Conservation (phyloP, 352 stramenopile species). For the Globisporangium radiosum region DNA sequence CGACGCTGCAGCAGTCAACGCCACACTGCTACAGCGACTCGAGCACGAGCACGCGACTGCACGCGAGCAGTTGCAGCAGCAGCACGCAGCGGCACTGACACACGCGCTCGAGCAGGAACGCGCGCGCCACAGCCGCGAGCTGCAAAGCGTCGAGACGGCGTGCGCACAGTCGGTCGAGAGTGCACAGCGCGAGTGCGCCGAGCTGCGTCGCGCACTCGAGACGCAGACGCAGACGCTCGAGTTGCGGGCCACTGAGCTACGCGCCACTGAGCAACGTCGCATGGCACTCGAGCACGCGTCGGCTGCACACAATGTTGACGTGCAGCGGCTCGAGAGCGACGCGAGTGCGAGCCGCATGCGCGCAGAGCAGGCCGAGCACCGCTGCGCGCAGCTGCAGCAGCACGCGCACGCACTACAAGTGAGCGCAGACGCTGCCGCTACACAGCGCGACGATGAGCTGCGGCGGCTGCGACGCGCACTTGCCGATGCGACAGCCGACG, state of each 20-base stretch:
- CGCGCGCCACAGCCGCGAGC: neutral
- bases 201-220: conserved; percentile 7
- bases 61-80: conserved; percentile 1
- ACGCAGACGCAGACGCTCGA: conserved; percentile 11
- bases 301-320: neutral
- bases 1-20: neutral
- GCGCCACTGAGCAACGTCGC: neutral
- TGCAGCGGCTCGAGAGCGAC: neutral
- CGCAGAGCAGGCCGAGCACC: too few relatives aligned
- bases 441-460: conserved; percentile 41
- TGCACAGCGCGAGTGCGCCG: conserved; percentile 10
- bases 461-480: conserved; percentile 45
- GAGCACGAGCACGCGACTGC: conserved; percentile 1
- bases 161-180: conserved; percentile 14
- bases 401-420: conserved; percentile 39
- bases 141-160: neutral
- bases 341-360: too few relatives aligned
- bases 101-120: neutral
- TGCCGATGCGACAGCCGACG: conserved; percentile 31
- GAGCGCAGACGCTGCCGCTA: conserved; percentile 38
- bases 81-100: neutral
- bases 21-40: neutral
- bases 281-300: neutral
- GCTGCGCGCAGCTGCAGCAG: conserved; percentile 24
- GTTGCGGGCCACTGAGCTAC: too few relatives aligned